These are phyloP conservation scores for Fusarium multiceps DNA, from an alignment of 2,329 filamentous ascomycete genomes.

Conservation along the genomic window DNA sequence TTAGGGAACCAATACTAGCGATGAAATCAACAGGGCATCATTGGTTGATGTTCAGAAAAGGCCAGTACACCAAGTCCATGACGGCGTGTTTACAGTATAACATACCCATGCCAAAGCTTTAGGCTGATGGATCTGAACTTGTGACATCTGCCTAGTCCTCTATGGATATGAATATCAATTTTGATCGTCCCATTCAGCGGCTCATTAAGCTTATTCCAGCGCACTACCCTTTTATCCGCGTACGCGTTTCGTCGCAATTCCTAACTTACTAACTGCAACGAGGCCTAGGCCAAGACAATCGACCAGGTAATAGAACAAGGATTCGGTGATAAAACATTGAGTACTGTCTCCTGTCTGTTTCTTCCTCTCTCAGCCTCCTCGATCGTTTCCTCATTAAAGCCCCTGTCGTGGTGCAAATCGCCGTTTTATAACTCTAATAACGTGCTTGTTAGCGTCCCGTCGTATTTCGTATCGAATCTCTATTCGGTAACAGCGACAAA, in stretches of 20 bases:
- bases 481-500: neutral
- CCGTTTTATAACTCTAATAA: neutral
- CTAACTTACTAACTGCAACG: neutral
- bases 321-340: neutral
- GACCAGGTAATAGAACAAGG: neutral
- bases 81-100: neutral
- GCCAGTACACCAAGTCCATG: conserved; percentile 13
- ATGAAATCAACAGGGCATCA: conserved; percentile 15
- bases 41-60: conserved; percentile 23
- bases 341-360: neutral
- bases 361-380: neutral
- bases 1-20: conserved; percentile 2
- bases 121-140: neutral
- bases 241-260: neutral
- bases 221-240: neutral
- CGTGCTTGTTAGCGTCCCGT: conserved; percentile 17
- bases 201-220: neutral
- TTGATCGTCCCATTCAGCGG: neutral
- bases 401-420: conserved; percentile 1
- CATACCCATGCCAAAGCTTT: neutral
- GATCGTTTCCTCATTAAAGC: conserved; percentile 19
- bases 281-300: neutral
- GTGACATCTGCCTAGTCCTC: neutral
- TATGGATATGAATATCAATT: neutral
- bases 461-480: conserved; percentile 34